These are phyloP conservation scores for Chlorencoelia australis DNA, from an alignment of 2,329 filamentous ascomycete species.

Conservation along the genomic window DNA sequence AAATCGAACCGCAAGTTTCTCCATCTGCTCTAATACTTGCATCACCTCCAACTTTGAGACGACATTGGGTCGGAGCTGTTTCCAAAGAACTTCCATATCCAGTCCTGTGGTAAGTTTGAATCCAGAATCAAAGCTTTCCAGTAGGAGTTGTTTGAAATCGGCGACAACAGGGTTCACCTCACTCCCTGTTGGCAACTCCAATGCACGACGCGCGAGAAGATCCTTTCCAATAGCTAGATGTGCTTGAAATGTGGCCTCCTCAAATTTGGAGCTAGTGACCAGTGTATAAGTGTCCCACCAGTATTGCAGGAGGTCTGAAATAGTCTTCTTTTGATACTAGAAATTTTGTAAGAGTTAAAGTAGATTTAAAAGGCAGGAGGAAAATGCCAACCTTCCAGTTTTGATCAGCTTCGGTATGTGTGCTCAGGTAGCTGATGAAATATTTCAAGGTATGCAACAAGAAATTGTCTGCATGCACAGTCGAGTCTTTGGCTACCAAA, in stretches of 20 bases:
- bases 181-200: background rate
- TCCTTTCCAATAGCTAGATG: constrained; percentile 38
- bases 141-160: constrained; percentile 31
- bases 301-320: constrained; percentile 39
- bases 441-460: constrained; percentile 34
- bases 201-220: constrained; percentile 6
- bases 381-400: constrained; percentile 25
- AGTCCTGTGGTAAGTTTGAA: constrained; percentile 68
- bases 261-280: constrained; percentile 38
- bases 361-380: too few relatives aligned
- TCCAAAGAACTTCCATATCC: constrained; percentile 75
- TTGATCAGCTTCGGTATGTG: constrained; percentile 19
- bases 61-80: constrained; percentile 53
- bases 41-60: constrained; percentile 38
- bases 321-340: constrained; percentile 27
- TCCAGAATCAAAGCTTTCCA: constrained; percentile 52
- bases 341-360: too few relatives aligned
- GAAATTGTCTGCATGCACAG: constrained; percentile 43
- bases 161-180: constrained; percentile 6
- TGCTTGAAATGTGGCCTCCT: constrained; percentile 55
- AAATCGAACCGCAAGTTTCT: constrained; percentile 47
- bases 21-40: constrained; percentile 39
- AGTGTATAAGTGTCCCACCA: constrained; percentile 44
- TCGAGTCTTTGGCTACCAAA: constrained; percentile 50
- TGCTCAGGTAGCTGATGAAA: constrained; percentile 35